Conservation (phyloP, 495 filamentous ascomycete species). For the Lophiotrema nucula region DNA sequence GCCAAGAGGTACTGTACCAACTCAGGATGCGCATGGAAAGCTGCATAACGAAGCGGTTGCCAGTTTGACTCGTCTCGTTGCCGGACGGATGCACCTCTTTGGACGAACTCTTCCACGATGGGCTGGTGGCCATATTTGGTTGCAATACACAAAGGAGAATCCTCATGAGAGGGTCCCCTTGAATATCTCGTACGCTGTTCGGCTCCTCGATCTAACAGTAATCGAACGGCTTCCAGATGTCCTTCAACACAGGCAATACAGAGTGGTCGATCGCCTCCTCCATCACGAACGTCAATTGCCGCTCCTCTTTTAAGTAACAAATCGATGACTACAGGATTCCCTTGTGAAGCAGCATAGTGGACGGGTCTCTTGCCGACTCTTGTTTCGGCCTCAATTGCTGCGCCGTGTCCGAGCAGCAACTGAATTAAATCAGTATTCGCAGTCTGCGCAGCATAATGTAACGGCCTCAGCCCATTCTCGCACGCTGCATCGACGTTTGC, state of each 20-base stretch:
- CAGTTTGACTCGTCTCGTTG: constrained; percentile 47
- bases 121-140: constrained; percentile 44
- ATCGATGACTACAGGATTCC: constrained; percentile 40
- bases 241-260: constrained; percentile 44
- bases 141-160: constrained; percentile 48
- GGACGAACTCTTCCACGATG: constrained; percentile 43
- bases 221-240: constrained; percentile 42
- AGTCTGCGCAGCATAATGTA: constrained; percentile 50
- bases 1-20: constrained; percentile 32
- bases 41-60: constrained; percentile 46
- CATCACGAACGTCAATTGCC: constrained; percentile 44
- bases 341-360: constrained; percentile 43
- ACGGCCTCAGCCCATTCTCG: constrained; percentile 37
- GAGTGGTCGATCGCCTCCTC: constrained; percentile 44
- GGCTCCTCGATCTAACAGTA: constrained; percentile 44
- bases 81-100: constrained; percentile 42
- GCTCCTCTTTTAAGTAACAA: constrained; percentile 45
- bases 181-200: constrained; percentile 38
- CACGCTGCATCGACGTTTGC: constrained; percentile 39
- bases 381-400: constrained; percentile 44
- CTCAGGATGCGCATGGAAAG: constrained; percentile 44
- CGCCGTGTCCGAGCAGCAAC: constrained; percentile 45
- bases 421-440: constrained; percentile 40
- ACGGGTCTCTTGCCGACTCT: constrained; percentile 41
- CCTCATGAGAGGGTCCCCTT: constrained; percentile 37